A percentile compares a stretch with the other conserved stretches of the same genome.
Evolutionary conservation across 805 yeast species (phyloP).

Genomic region (Saccharomycopsis guyanensis): DNA sequence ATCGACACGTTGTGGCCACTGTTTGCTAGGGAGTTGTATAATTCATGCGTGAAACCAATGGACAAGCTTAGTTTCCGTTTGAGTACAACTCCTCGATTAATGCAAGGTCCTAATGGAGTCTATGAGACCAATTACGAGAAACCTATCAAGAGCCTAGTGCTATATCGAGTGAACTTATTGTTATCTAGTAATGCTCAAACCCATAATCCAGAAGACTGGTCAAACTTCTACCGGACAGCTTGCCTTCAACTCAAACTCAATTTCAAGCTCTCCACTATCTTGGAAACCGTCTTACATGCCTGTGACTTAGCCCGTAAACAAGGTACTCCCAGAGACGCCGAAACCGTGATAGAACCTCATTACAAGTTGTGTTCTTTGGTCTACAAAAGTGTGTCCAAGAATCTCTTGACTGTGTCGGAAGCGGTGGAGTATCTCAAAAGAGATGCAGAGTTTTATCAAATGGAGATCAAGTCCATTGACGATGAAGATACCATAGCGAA

Average conservation of each 20-base stretch:
- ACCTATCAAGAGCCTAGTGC: conserved; percentile 23
- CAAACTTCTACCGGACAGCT: conserved; percentile 45
- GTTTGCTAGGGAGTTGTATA: conserved; percentile 48
- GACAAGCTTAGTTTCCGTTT: conserved; percentile 48
- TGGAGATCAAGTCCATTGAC: conserved; percentile 20
- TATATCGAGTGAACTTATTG: conserved; percentile 35
- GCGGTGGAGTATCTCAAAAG: conserved; percentile 36
- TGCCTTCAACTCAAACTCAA: conserved; percentile 49
- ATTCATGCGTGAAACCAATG: conserved; percentile 59
- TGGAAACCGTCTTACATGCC: conserved; percentile 38
- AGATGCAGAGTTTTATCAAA: conserved; percentile 29
- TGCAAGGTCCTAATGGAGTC: conserved; percentile 18
- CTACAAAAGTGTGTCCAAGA: conserved; percentile 45
- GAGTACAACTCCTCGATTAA: conserved; percentile 31
- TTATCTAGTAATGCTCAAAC: conserved; percentile 42
- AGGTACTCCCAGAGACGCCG: conserved; percentile 33
- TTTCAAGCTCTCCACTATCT: conserved; percentile 27
- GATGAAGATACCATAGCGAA: conserved; percentile 18
- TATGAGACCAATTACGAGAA: conserved; percentile 26
- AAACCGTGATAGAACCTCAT: conserved; percentile 65
- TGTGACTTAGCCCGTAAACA: conserved; percentile 34
- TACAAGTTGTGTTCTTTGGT: conserved; percentile 51
- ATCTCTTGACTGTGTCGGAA: conserved; percentile 28
- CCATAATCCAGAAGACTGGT: conserved; percentile 46
- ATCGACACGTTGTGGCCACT: conserved; percentile 41